phyloP scores from a whole-genome alignment of 139 green algal species.

The Pedinophyceae sp. region DNA sequence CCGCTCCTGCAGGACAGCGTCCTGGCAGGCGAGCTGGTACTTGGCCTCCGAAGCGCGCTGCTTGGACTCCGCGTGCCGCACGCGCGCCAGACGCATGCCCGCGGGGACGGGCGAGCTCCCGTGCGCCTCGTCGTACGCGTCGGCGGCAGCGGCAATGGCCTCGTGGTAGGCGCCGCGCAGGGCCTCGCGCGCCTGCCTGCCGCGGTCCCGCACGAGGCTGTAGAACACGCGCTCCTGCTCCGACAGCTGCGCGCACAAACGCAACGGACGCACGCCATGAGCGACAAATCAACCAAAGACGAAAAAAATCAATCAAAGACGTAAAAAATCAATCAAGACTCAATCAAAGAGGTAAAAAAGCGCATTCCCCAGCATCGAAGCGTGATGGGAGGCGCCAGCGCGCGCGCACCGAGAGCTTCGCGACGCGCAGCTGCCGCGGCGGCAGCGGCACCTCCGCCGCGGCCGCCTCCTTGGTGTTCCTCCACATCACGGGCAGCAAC shows the following conservation, averaged over 20 bases:
- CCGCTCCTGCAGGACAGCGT: slow-evolving; percentile 57
- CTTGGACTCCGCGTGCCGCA: slow-evolving; percentile 6
- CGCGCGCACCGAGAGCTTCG: slow-evolving; percentile 1
- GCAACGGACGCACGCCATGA: neutral
- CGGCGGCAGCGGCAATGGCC: neutral
- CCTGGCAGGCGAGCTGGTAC: too few species aligned
- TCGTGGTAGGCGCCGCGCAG: neutral
- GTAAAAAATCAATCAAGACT: neutral
- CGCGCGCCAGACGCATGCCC: neutral
- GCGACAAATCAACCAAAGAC: slow-evolving; percentile 11
- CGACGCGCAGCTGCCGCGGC: slow-evolving; percentile 19
- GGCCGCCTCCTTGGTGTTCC: slow-evolving; percentile 37
- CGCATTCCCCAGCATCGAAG: neutral
- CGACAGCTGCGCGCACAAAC: slow-evolving; percentile 25
- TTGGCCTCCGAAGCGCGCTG: slow-evolving; percentile 7
- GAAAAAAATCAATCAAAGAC: neutral
- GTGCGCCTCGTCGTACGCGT: neutral
- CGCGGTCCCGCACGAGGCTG: slow-evolving; percentile 14
- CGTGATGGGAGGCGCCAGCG: neutral
- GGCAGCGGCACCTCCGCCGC: slow-evolving; percentile 30
- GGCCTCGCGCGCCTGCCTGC: slow-evolving; percentile 1
- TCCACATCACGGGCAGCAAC: slow-evolving; percentile 57
- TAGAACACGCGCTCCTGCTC: slow-evolving; percentile 34
- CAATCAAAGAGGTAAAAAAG: neutral
- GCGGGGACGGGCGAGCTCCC: neutral